These are phyloP conservation scores for Acer campestre DNA, from an alignment of 345 rosid genomes.

Conservation along the genomic window DNA sequence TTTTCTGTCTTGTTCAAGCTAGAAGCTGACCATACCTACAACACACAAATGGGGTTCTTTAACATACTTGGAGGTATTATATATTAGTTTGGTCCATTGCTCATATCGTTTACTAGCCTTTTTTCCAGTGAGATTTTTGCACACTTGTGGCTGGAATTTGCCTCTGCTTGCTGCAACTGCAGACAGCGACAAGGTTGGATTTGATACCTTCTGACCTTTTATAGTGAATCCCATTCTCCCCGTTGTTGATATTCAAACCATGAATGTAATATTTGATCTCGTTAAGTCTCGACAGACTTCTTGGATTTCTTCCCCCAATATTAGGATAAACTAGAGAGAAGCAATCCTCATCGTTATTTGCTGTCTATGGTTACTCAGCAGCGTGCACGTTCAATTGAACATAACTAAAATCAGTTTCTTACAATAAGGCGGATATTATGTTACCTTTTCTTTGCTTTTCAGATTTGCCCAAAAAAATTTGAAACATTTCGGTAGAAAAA, in stretches of 20 bases:
- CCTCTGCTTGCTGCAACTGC: neutral
- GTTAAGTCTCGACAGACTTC: too few species aligned
- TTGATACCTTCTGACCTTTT: neutral
- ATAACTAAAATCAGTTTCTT: neutral
- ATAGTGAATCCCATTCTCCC: too few species aligned
- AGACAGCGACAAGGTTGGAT: neutral
- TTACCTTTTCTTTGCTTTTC: neutral
- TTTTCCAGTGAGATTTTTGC: too few species aligned
- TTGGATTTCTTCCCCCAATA: neutral
- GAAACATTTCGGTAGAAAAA: too few species aligned
- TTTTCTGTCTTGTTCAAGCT: neutral
- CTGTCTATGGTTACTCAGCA: too few species aligned
- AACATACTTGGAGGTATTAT: neutral
- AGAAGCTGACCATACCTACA: conserved; percentile 13
- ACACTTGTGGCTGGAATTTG: neutral
- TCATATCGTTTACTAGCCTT: neutral
- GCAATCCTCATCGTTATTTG: too few species aligned
- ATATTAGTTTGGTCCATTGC: conserved; percentile 8
- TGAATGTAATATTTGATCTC: too few species aligned
- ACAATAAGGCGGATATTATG: neutral
- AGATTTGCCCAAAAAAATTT: too few species aligned
- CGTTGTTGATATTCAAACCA: too few species aligned
- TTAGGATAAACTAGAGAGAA: too few species aligned
- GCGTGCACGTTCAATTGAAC: neutral
- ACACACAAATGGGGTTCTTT: conserved; percentile 6